Conservation (phyloP, 192 early-diverging fungal species). For the Backusella liffmaniae region DNA sequence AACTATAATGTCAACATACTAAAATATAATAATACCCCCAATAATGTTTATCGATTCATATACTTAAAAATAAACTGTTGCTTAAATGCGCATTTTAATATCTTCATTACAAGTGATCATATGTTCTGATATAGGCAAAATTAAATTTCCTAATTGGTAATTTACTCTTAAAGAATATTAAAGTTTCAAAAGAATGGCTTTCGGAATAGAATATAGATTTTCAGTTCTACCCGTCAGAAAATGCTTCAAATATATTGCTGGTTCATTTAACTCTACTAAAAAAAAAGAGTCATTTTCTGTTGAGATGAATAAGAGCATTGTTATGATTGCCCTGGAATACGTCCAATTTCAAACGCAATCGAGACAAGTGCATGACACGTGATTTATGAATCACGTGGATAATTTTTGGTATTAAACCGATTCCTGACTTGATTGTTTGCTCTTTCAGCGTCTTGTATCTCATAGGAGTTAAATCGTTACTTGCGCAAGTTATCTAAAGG, state of each 20-base stretch:
- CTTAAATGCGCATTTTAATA: background rate
- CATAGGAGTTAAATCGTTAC: constrained; percentile 30
- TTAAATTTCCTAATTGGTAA: too few relatives aligned
- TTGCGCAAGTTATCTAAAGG: constrained; percentile 18
- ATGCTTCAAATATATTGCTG: too few relatives aligned
- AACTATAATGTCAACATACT: background rate
- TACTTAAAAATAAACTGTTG: background rate
- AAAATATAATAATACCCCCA: background rate
- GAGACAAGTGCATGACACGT: background rate
- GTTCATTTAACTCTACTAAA: background rate
- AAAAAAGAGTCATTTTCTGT: background rate
- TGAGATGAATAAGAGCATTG: background rate
- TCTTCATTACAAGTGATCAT: background rate
- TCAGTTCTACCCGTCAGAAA: too few relatives aligned
- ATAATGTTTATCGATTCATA: background rate
- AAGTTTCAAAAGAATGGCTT: too few relatives aligned
- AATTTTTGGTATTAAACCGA: background rate
- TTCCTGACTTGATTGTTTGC: background rate
- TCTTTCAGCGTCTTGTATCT: constrained; percentile 26
- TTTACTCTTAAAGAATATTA: too few relatives aligned
- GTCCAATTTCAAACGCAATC: background rate
- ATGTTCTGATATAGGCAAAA: background rate
- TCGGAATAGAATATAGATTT: too few relatives aligned
- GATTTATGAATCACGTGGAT: background rate
- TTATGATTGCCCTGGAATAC: background rate